Base-by-base conservation (phyloP, 2,329 filamentous ascomycete species). In the Phaeomoniella chlamydospora region DNA sequence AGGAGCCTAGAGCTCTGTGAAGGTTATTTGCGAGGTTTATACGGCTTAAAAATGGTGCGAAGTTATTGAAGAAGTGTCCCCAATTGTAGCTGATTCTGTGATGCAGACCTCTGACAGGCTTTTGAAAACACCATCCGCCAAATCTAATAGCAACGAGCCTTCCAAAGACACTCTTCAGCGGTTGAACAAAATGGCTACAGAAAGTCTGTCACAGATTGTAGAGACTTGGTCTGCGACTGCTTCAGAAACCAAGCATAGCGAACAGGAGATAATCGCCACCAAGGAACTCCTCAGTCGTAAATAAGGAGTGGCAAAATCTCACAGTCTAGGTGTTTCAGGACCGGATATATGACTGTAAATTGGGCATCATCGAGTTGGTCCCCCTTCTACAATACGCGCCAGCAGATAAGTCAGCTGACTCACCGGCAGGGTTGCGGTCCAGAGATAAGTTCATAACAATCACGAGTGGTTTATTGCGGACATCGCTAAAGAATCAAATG, bases 1-100 rank as follows among this genome's bases (percentile, higher is more conserved):
- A 74, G 90, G 48, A 90, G 86, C 50, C 74, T 96, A 44, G 90
- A 98, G 61, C 71, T 98, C 36, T 96, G 90, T 51, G 83, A 94
- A 48, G 77, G 86, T 53, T 96, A 94, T 54, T 59, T 96, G 42
- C 76, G 90, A 41, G 90, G 87, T 1, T 93, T 86, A 55, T 96
- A 94, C 57, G 90, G 90, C 4, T 63, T 98, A 40, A 90, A 88
- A 55, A 56, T 87, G 57, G 79, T 86, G 58, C 49, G 71, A 45
- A n/a, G 15, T 14, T 10, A 30, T 11, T 6, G 9, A 6, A 26
- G 6, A 6, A 6, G n/a, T n/a, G 9, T n/a, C n/a, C 22, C 6
- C 6, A n/a, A 26, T 26, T 6, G 9, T 9, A 26, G 22, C 22
- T n/a, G 5, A 37, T 14, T 15, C 15, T 15, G 13, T 17, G 18